These are phyloP conservation scores for Echinosophora koreensis DNA, from an alignment of 306 rosid genomes.

Conservation along the genomic window DNA sequence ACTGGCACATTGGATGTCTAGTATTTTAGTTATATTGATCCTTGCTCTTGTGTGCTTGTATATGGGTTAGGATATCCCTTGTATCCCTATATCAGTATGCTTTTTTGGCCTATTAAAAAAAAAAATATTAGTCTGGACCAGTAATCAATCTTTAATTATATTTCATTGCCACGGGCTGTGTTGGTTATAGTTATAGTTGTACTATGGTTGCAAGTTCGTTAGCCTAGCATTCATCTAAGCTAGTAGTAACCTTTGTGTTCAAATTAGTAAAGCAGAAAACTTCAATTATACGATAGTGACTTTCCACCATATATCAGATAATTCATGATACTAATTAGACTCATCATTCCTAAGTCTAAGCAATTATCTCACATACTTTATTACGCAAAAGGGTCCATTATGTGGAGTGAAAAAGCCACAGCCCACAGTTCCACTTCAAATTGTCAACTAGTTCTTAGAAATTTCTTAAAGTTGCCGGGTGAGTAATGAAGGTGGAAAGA, in stretches of 20 bases:
- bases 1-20: too few relatives aligned
- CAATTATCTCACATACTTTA: slow-evolving; percentile 37
- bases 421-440: not conserved
- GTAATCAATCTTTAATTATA: too few relatives aligned
- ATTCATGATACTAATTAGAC: slow-evolving; percentile 30
- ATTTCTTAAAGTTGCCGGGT: slow-evolving; percentile 31
- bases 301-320: slow-evolving; percentile 34
- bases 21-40: too few relatives aligned
- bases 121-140: too few relatives aligned
- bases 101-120: too few relatives aligned
- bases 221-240: too few relatives aligned
- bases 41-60: too few relatives aligned
- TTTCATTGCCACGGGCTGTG: too few relatives aligned
- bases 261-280: slow-evolving; percentile 11
- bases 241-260: not conserved
- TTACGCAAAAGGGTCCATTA: slow-evolving; percentile 16
- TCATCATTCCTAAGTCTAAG: not conserved
- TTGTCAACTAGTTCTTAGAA: slow-evolving; percentile 27
- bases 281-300: slow-evolving; percentile 39
- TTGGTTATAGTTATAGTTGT: too few relatives aligned
- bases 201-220: too few relatives aligned
- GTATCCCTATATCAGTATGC: too few relatives aligned
- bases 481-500: slow-evolving; percentile 22
- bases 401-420: slow-evolving; percentile 8
- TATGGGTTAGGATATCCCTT: too few relatives aligned